phyloP scores from a whole-genome alignment of 371 early-diverging fungal species.

The Coemansia sp. region DNA sequence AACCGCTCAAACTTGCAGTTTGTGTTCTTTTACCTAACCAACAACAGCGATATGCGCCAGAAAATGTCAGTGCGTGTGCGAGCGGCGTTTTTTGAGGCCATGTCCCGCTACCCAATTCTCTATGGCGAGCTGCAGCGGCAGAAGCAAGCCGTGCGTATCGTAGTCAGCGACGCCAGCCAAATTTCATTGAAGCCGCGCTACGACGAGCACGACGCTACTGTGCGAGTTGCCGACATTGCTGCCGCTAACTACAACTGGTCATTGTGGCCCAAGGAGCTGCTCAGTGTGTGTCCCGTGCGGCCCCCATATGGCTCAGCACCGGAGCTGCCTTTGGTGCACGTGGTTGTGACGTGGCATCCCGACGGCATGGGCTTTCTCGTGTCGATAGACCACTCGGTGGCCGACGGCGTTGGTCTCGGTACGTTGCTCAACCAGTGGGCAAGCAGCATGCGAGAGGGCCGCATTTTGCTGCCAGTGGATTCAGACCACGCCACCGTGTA shows the following conservation, averaged over 20 bases:
- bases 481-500: conserved; percentile 27
- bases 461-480: conserved; percentile 14
- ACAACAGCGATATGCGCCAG: not conserved
- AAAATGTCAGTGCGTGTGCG: conserved; percentile 4
- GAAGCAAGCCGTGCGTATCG: not conserved
- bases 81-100: conserved; percentile 14
- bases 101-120: conserved; percentile 34
- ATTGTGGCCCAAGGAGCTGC: conserved; percentile 23
- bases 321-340: conserved; percentile 21
- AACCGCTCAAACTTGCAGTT: conserved; percentile 39
- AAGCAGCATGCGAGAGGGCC: not conserved
- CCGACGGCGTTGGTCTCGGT: conserved; percentile 32
- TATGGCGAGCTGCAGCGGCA: conserved; percentile 15
- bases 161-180: not conserved
- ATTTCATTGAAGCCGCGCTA: conserved; percentile 10
- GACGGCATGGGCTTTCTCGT: conserved; percentile 38
- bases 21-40: conserved; percentile 26
- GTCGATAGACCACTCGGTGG: conserved; percentile 36
- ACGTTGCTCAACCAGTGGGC: conserved; percentile 37
- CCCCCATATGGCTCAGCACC: not conserved
- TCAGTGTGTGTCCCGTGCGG: conserved; percentile 15
- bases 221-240: conserved; percentile 11
- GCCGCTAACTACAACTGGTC: conserved; percentile 23
- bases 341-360: conserved; percentile 29
- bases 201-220: conserved; percentile 11